Evolutionary conservation across 2,329 filamentous ascomycete species (phyloP), one percentile per base, ranked within the genome.

Genomic region (Sporothrix mexicana): DNA sequence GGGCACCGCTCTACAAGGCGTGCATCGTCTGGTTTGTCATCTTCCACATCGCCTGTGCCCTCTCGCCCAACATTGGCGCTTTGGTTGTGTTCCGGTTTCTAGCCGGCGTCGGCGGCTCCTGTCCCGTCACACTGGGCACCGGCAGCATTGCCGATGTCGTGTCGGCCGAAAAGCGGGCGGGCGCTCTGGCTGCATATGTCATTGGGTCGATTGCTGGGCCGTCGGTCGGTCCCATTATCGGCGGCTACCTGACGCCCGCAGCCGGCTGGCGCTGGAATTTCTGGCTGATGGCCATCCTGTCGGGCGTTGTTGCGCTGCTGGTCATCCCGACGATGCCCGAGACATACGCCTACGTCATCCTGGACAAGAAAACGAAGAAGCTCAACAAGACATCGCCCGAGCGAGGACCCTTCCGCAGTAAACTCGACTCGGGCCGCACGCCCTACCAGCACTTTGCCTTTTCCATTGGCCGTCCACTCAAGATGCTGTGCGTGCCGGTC

Each of bases 71-170:
- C n/a, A 77, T 88, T 9, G 80, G 79, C 10, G 80, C 85, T 69
- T 81, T 91, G 49, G 85, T 90, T 72, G 83, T 81, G 2, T 90
- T 91, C 76, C 84, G 90, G 0, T 92, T 92, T 80, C 90, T 90
- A 72, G 84, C 86, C 1, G 90, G 87, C 0, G 85, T 91, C 73
- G 91, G 91, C 74, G 86, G 87, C 9, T 87, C 86, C 0, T 90
- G 90, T 0, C 90, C 91, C 0, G 86, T 93, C 0, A 92, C 90
- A 0, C 92, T 92, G 75, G 92, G 90, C 0, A 90, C 90, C 0
- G 91, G 90, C 30, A 88, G 88, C 1, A 89, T 93, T 49, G 87
- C 88, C 17, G 91, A 93, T 78, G 83, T 92, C 79, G 85, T 92
- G 25, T 49, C 68, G 0, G 84, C 85, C 59, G 86, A 89, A 77